phyloP scores from a whole-genome alignment of 495 filamentous ascomycete species.

The Bombardia bombarda region DNA sequence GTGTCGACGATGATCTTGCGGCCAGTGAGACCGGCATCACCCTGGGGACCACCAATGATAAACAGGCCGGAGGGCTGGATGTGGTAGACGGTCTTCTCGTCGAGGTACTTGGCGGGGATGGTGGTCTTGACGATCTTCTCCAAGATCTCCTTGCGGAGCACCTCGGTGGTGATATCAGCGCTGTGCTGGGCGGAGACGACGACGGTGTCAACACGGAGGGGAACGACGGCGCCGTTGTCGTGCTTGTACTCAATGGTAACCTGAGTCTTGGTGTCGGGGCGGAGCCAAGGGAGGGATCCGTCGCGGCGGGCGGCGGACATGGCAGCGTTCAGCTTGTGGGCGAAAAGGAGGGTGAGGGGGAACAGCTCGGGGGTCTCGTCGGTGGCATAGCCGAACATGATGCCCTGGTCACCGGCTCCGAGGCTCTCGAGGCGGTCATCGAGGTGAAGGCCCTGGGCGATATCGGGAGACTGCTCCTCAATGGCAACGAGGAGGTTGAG shows the following conservation, averaged over 20 bases:
- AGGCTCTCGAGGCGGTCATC: slow-evolving; percentile 95
- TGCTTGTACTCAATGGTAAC: slow-evolving; percentile 98
- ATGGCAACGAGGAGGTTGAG: slow-evolving; percentile 98
- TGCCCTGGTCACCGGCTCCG: slow-evolving; percentile 98
- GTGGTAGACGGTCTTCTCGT: slow-evolving; percentile 90
- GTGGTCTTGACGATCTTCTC: slow-evolving; percentile 95
- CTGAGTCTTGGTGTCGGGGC: slow-evolving; percentile 98
- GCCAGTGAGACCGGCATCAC: slow-evolving; percentile 96
- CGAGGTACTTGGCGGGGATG: slow-evolving; percentile 86
- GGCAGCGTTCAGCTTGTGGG: slow-evolving; percentile 91
- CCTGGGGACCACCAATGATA: slow-evolving; percentile 98
- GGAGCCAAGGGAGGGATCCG: slow-evolving; percentile 84
- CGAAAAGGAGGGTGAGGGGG: slow-evolving; percentile 83
- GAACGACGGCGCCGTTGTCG: slow-evolving; percentile 88
- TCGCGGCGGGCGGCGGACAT: slow-evolving; percentile 84
- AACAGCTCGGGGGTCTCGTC: slow-evolving; percentile 98
- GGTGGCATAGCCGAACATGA: slow-evolving; percentile 99
- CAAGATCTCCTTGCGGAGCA: slow-evolving; percentile 87
- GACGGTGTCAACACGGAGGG: slow-evolving; percentile 87
- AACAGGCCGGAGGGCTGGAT: slow-evolving; percentile 97
- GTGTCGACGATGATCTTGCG: slow-evolving; percentile 99
- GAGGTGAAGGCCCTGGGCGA: slow-evolving; percentile 95
- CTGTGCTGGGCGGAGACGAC: slow-evolving; percentile 95
- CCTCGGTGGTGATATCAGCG: slow-evolving; percentile 81
- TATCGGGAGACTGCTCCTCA: slow-evolving; percentile 98